Base-by-base conservation (phyloP, 768 basidiomycete species). In the Amanita polypyramis region DNA sequence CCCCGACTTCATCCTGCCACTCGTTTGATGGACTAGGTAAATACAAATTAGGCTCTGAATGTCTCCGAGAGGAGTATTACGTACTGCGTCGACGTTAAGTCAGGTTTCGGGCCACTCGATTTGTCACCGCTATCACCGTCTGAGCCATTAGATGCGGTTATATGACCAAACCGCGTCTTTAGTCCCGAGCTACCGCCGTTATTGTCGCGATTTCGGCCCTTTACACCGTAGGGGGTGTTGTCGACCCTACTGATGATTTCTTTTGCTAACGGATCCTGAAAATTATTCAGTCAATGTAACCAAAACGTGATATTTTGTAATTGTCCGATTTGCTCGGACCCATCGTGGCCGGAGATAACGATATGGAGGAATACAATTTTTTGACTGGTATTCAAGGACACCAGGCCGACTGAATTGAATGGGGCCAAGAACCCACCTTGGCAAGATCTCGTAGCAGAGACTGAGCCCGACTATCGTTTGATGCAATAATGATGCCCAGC, bases 221-320 rank as follows among this genome's bases (percentile, higher is more conserved):
- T 80, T 56, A 77, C 74, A 27, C 89, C 89, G 59, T 90, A 91
- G 0, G 82, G 73, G 9, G 85, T 83, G 54, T 76, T 74, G 61
- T 90, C 85, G n/a, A 92, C 87, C 23, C 87, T 82, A 45, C 72
- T 74, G 48, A 89, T 76, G 51, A 94, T 89, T 55, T 90, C 87
- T 47, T 73, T 75, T 2, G 91, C 88, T 2, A 92, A 70, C 0
- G 82, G 67, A 56, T 93, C 89, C 81, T 87, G 58, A 15, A 58
- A 54, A 43, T 15, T 49, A 15, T 42, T 38, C 52, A 33, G 44
- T 17, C 25, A 38, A 44, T 38, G 36, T 33, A 54, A 36, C 42
- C 33, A 43, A 19, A 5, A 23, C 23, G 30, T 45, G 32, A 39
- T 47, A 19, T 10, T 38, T 37, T 38, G 19, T 38, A 20, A 21